These are phyloP conservation scores for Diaporthe batatas DNA, from an alignment of 2,329 filamentous ascomycete genomes.

Conservation along the genomic window DNA sequence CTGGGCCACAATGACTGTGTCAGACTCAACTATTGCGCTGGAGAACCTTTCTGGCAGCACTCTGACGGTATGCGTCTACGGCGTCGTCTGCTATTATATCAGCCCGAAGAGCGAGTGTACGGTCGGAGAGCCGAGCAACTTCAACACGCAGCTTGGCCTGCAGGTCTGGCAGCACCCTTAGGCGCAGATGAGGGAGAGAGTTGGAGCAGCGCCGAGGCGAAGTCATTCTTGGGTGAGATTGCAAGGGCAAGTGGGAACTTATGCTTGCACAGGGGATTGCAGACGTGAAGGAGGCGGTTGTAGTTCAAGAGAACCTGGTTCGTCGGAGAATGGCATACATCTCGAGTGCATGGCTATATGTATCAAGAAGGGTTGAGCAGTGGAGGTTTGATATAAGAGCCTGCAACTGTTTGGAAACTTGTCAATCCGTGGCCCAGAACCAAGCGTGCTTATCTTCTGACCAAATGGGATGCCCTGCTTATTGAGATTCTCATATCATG, in stretches of 20 bases:
- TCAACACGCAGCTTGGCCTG: neutral
- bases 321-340: neutral
- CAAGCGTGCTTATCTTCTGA: neutral
- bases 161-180: conserved; percentile 16
- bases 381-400: neutral
- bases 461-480: neutral
- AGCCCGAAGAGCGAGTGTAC: conserved; percentile 2
- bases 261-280: neutral
- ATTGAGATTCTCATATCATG: too few species aligned
- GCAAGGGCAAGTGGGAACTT: neutral
- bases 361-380: neutral
- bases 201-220: neutral
- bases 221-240: neutral
- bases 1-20: conserved; percentile 18
- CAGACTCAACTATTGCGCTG: neutral
- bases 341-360: neutral
- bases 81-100: neutral
- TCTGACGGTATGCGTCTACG: neutral
- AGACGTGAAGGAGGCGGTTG: neutral
- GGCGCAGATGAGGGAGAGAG: neutral
- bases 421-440: neutral
- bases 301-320: neutral
- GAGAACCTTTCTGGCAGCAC: conserved; percentile 20
- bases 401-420: neutral
- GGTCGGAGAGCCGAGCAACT: neutral